These are phyloP conservation scores for Berberis thunbergii DNA, from an alignment of 164 flowering plant species.

Conservation along the genomic window DNA sequence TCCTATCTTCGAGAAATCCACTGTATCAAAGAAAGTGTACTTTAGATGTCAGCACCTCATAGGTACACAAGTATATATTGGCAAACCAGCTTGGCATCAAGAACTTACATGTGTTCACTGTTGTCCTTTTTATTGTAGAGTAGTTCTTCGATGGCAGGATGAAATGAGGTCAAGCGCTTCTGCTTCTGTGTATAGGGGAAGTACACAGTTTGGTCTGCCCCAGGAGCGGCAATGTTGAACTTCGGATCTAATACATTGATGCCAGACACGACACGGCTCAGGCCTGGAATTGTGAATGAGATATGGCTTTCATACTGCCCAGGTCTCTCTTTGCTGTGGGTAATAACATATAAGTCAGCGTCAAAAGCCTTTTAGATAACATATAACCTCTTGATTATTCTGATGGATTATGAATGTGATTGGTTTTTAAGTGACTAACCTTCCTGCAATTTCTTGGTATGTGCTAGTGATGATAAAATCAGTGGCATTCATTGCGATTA, in stretches of 20 bases:
- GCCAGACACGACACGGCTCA: conserved; percentile 77
- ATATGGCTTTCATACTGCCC: conserved; percentile 93
- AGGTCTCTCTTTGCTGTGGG: conserved; percentile 66
- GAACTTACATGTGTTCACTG: conserved; percentile 70
- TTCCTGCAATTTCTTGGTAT: conserved; percentile 94
- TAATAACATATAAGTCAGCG: neutral
- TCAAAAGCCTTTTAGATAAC: no score
- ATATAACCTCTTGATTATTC: no score
- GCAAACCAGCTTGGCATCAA: neutral
- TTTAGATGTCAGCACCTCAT: conserved; percentile 7
- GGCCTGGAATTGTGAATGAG: conserved; percentile 87
- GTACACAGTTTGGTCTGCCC: conserved; percentile 88
- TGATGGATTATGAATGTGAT: neutral
- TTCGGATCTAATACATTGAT: conserved; percentile 89
- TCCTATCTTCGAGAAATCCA: conserved; percentile 69
- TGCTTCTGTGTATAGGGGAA: conserved; percentile 68
- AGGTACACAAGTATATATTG: neutral
- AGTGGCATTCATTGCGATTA: conserved; percentile 79
- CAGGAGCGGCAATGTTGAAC: conserved; percentile 93
- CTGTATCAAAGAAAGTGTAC: conserved; percentile 30
- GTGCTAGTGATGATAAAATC: conserved; percentile 98
- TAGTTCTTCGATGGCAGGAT: conserved; percentile 77
- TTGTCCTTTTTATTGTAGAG: conserved; percentile 62
- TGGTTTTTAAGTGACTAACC: conserved; percentile 27
- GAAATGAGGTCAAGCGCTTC: conserved; percentile 48